Evolutionary conservation across 1,284 basidiomycete genomes (phyloP).

Genomic region (Cutaneotrichosporon dermatis): DNA sequence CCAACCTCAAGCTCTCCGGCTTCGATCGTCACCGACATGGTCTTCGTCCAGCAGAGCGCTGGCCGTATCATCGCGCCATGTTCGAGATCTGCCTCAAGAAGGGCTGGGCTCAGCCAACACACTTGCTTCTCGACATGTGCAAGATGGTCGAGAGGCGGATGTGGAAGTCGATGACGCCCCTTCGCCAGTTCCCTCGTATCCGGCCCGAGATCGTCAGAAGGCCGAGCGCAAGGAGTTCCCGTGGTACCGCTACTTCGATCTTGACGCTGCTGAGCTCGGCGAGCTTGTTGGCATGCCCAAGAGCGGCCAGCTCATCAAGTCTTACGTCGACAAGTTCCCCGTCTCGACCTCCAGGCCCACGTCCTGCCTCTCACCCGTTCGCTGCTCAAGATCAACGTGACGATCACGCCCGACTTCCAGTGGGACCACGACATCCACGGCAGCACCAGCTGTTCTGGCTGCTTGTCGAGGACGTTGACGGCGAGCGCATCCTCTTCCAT

Average conservation of each 20-base stretch:
- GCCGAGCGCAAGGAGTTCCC: slow-evolving; percentile 98
- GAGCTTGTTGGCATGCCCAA: slow-evolving; percentile 92
- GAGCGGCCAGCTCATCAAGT: slow-evolving; percentile 84
- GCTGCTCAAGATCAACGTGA: slow-evolving; percentile 79
- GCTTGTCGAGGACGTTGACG: slow-evolving; percentile 93
- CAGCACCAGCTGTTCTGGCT: slow-evolving; percentile 85
- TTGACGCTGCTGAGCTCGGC: slow-evolving; percentile 81
- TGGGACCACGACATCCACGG: slow-evolving; percentile 97
- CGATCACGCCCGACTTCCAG: slow-evolving; percentile 90
- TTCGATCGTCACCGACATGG: slow-evolving; percentile 99
- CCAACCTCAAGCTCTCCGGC: slow-evolving; percentile 88
- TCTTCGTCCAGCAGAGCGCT: slow-evolving; percentile 87
- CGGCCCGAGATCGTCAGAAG: slow-evolving; percentile 75
- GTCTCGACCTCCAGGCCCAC: slow-evolving; percentile 85
- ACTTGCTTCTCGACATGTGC: slow-evolving; percentile 86
- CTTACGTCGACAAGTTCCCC: slow-evolving; percentile 97
- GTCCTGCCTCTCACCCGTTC: slow-evolving; percentile 90
- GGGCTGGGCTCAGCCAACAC: slow-evolving; percentile 93
- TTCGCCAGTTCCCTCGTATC: slow-evolving; percentile 79
- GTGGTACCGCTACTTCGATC: slow-evolving; percentile 93
- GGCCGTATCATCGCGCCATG: slow-evolving; percentile 93
- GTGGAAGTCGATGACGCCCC: slow-evolving; percentile 97
- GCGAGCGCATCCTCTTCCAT: slow-evolving; percentile 90
- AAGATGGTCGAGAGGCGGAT: slow-evolving; percentile 94
- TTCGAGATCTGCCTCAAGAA: slow-evolving; percentile 98